Evolutionary conservation across 768 basidiomycete species (phyloP).

Genomic region (Kwoniella sp.): DNA sequence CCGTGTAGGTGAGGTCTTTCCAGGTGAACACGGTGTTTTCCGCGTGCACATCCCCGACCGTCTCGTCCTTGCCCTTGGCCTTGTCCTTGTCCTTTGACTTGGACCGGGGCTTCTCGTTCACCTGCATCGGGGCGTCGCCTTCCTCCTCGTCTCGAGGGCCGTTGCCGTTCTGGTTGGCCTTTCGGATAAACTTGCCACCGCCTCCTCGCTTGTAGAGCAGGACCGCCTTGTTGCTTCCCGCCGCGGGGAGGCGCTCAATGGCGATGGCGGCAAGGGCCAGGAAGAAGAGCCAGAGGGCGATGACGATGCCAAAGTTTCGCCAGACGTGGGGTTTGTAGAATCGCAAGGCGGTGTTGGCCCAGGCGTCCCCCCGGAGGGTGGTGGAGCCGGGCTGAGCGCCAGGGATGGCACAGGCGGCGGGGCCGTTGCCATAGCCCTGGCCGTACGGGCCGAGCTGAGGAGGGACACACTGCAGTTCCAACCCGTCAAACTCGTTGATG

Average conservation of each 20-base stretch:
- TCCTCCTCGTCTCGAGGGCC: conserved; percentile 35
- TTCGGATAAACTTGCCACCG: conserved; percentile 40
- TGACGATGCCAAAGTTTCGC: conserved; percentile 48
- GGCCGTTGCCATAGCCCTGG: conserved; percentile 18
- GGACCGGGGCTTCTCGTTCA: conserved; percentile 18
- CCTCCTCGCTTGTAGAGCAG: conserved; percentile 34
- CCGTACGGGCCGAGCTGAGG: conserved; percentile 34
- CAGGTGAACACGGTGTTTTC: conserved; percentile 48
- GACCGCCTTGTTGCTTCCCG: conserved; percentile 41
- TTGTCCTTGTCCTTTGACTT: conserved; percentile 4
- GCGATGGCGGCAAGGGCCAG: conserved; percentile 39
- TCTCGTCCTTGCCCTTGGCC: too few relatives aligned
- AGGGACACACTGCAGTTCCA: conserved; percentile 26
- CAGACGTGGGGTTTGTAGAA: conserved; percentile 44
- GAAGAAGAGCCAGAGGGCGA: conserved; percentile 34
- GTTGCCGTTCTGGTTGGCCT: conserved; percentile 42
- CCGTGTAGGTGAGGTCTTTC: conserved; percentile 45
- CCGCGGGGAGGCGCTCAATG: conserved; percentile 41
- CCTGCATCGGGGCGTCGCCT: conserved; percentile 19
- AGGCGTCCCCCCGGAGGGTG: conserved; percentile 31
- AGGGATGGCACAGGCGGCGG: conserved; percentile 31
- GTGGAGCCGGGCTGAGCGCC: conserved; percentile 32
- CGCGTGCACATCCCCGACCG: conserved; percentile 20
- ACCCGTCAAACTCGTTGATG: conserved; percentile 25
- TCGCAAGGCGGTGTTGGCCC: conserved; percentile 29